Evolutionary conservation across 129 eudicot species (phyloP), one percentile per base, ranked within the genome.

Genomic region (Escallonia rubra): DNA sequence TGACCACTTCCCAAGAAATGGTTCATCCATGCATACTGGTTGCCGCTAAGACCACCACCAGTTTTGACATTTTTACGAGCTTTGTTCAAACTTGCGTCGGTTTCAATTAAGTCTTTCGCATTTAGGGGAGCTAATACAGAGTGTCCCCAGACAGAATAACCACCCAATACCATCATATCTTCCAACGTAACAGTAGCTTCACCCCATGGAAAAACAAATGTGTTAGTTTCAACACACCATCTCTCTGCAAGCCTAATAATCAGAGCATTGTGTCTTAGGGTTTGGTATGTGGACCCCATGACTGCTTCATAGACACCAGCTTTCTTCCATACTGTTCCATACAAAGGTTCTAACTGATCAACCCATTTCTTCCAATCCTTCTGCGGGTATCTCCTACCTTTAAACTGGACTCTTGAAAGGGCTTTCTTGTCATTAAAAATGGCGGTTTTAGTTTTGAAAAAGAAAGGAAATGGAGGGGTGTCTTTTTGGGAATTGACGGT

Each of bases 181-280:
- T 83, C 85, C 23, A 83, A 64, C 1, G 84, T 79, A 13, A 83
- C 38, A 10, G 85, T 76, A 10, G 74, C 80, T 59, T 83, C 88
- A 43, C 82, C 85, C 85, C 82, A 83, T 7, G 85, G 82, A 65
- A 83, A 66, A 4, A 83, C 8, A 46, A 83, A 79, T 7, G 85
- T 79, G 61, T 69, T 83, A 2, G 88, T 79, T 10, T 69, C 70
- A 0, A 76, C 56, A 41, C 74, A 69, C 84, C 84, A 82, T 43
- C 54, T 74, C 47, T 82, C 81, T 0, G 66, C 60, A 39, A 78
- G 64, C 52, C 73, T 74, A 6, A 74, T 50, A 1, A 78, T 44
- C 7, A 79, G 34, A 8, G 60, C 66, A 41, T 68, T 41, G 59
- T 79, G 67, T 62, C 63, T 40, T 3, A 55, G 81, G 50, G 72